Conservation (phyloP, 768 basidiomycete species). For the Lactarius pseudohatsudake region DNA sequence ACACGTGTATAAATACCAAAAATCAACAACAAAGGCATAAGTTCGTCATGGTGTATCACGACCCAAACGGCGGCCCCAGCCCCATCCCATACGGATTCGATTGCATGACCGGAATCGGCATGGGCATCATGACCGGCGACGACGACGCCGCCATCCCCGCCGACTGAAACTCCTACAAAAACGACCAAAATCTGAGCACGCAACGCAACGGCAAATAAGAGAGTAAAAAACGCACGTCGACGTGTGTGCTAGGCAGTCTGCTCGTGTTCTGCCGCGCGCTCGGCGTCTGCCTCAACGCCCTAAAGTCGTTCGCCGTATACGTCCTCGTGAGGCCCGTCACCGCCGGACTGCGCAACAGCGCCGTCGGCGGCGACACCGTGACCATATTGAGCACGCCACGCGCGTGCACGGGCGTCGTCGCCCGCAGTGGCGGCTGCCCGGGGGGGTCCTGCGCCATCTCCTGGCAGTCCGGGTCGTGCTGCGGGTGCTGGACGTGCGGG, state of each 20-base stretch:
- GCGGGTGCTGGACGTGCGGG: background rate
- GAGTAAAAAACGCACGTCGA: conserved; percentile 51
- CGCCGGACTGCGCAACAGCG: conserved; percentile 67
- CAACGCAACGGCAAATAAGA: too few species aligned
- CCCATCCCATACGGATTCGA: conserved; percentile 25
- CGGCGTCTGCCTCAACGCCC: conserved; percentile 66
- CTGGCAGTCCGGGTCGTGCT: background rate
- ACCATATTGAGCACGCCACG: conserved; percentile 63
- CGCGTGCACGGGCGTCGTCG: conserved; percentile 34
- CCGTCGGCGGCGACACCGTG: conserved; percentile 66
- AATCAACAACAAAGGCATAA: background rate
- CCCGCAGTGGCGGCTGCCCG: conserved; percentile 34
- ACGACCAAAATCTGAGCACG: too few species aligned
- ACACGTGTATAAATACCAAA: background rate
- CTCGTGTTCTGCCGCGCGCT: conserved; percentile 80
- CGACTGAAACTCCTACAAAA: conserved; percentile 19
- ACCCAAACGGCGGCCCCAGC: conserved; percentile 20
- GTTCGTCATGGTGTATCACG: conserved; percentile 3
- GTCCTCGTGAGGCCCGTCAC: conserved; percentile 81
- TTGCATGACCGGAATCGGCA: conserved; percentile 12
- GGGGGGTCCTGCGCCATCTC: background rate
- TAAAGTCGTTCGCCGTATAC: conserved; percentile 79
- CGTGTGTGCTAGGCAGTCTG: conserved; percentile 83
- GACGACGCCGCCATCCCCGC: conserved; percentile 6
- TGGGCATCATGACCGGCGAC: conserved; percentile 19